Conservation (phyloP, 73 alveolate genomes). For the Effrenium voratum region DNA sequence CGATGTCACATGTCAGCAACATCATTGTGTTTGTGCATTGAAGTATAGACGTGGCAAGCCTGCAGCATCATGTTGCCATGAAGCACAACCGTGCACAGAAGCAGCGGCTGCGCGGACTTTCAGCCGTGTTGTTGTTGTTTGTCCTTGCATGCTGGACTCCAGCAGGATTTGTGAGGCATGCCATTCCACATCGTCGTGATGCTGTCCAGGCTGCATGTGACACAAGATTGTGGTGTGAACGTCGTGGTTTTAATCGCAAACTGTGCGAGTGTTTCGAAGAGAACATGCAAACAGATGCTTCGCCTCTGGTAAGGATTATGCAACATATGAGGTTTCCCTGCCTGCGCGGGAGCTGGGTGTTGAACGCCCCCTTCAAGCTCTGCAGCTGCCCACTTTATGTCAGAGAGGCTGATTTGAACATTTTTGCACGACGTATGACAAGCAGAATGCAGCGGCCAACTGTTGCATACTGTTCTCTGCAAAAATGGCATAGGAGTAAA, state of each 20-base stretch:
- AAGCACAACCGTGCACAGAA: not conserved
- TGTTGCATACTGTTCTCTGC: not conserved
- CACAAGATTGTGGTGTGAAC: slow-evolving; percentile 16
- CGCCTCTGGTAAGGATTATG: not conserved
- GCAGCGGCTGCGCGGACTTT: not conserved
- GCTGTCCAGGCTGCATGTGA: slow-evolving; percentile 20
- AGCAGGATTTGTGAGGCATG: slow-evolving; percentile 16
- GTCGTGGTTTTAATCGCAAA: slow-evolving; percentile 5
- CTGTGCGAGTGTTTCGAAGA: not conserved
- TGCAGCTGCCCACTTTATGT: not conserved
- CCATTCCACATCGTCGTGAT: slow-evolving; percentile 31
- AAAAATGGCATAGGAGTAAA: too few species aligned
- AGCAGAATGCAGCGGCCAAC: not conserved
- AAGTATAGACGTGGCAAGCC: too few species aligned
- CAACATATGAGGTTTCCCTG: not conserved
- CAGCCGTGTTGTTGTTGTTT: not conserved
- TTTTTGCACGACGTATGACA: not conserved
- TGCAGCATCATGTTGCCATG: too few species aligned
- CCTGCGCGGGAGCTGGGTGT: slow-evolving; percentile 19
- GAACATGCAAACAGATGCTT: slow-evolving; percentile 19
- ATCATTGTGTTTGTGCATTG: too few species aligned
- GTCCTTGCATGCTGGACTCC: slow-evolving; percentile 28
- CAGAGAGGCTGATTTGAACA: slow-evolving; percentile 15
- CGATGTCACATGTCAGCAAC: too few species aligned
- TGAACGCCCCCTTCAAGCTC: not conserved